Percentiles rank a stretch among this genome's conserved stretches.
Evolutionary conservation across 371 early-diverging fungal genomes (phyloP).

Genomic region (Actinomortierella wolfii): DNA sequence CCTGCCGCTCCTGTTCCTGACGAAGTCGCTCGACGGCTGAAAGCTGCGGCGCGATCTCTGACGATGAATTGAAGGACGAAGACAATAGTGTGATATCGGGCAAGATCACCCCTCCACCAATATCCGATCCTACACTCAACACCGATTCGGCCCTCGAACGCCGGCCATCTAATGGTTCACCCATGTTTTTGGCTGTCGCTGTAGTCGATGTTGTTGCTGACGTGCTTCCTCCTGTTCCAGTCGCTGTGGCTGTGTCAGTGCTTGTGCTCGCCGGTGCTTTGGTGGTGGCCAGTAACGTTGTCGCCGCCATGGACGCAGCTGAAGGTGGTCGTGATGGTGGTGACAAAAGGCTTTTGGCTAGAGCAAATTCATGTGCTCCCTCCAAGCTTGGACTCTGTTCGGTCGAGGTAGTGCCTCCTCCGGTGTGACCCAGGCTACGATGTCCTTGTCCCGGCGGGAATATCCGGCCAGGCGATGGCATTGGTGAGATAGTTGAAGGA

Average conservation of each 20-base stretch:
- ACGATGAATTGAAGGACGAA: slow-evolving; percentile 24
- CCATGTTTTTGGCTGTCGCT: slow-evolving; percentile 15
- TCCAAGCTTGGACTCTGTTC: neutral
- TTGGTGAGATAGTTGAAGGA: slow-evolving; percentile 46
- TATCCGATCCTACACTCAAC: slow-evolving; percentile 40
- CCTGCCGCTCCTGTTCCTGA: too few species aligned
- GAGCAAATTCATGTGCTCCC: neutral
- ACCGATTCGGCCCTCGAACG: slow-evolving; percentile 41
- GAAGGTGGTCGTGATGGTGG: neutral
- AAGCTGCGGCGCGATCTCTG: too few species aligned
- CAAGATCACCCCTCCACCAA: slow-evolving; percentile 21
- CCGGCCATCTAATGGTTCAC: slow-evolving; percentile 15
- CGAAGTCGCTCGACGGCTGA: too few species aligned
- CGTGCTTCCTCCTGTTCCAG: too few species aligned
- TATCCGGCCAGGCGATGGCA: slow-evolving; percentile 38
- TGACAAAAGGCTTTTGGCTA: neutral
- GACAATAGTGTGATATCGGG: slow-evolving; percentile 40
- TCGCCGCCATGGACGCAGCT: neutral
- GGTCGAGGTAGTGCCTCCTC: neutral
- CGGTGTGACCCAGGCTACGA: too few species aligned
- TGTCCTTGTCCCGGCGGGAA: too few species aligned
- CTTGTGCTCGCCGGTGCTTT: neutral
- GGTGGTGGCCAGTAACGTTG: neutral
- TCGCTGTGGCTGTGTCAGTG: too few species aligned
- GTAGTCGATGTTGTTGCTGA: slow-evolving; percentile 8